Percentiles rank a stretch among this genome's conserved stretches.
These are phyloP conservation scores for Entomortierella lignicola DNA, from an alignment of 192 early-diverging fungal genomes.

Conservation along the genomic window DNA sequence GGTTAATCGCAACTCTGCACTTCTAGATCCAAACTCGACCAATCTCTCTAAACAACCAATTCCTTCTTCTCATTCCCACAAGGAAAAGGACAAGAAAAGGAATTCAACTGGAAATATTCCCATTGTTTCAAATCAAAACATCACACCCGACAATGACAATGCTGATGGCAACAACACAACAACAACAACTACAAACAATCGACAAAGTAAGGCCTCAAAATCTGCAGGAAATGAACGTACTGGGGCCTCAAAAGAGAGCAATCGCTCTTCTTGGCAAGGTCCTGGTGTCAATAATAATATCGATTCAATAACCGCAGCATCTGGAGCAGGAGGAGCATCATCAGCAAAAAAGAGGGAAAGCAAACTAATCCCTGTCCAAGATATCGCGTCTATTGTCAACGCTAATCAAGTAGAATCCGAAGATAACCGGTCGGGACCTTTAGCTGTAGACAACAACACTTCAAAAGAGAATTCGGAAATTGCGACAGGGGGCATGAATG, in stretches of 20 bases:
- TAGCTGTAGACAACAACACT: background rate
- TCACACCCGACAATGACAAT: conserved; percentile 1
- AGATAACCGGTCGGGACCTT: background rate
- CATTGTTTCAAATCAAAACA: background rate
- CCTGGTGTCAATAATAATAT: background rate
- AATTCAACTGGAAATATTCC: background rate
- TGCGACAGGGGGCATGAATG: conserved; percentile 3
- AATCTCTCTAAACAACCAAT: background rate
- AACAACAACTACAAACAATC: conserved; percentile 2
- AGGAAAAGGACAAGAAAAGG: conserved; percentile 1
- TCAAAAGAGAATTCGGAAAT: conserved; percentile 1
- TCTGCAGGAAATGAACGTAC: background rate
- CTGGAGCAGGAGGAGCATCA: background rate
- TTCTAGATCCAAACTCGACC: conserved; percentile 24
- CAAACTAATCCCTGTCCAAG: background rate
- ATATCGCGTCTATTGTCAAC: background rate
- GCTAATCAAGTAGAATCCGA: background rate
- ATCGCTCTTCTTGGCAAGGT: conserved; percentile 5
- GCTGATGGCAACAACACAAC: conserved; percentile 8
- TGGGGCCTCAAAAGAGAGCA: conserved; percentile 1
- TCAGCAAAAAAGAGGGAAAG: background rate
- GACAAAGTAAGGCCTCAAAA: background rate
- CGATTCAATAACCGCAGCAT: background rate
- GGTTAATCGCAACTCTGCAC: conserved; percentile 25
- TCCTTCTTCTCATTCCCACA: background rate